phyloP scores from a whole-genome alignment of 2,329 filamentous ascomycete genomes.

The Fusarium virguliforme region DNA sequence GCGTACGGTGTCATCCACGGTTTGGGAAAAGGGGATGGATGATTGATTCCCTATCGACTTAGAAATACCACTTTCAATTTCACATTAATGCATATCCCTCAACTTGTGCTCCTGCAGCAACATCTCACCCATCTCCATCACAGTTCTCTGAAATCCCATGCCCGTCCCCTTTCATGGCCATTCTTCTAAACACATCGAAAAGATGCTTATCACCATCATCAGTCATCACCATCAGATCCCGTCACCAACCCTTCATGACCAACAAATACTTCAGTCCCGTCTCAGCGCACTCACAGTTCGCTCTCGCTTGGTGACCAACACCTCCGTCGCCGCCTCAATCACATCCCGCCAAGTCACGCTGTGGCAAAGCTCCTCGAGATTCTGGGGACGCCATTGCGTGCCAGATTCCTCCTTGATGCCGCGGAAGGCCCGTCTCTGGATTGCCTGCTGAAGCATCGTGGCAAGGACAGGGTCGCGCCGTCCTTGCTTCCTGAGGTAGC shows the following conservation, averaged over 20 bases:
- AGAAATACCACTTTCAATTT: conserved; percentile 41
- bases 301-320: conserved; percentile 50
- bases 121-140: background rate
- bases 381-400: conserved; percentile 41
- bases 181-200: background rate
- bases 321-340: conserved; percentile 53
- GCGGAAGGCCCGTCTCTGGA: conserved; percentile 49
- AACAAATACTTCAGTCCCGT: conserved; percentile 11
- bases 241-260: background rate
- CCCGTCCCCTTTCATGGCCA: background rate
- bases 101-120: background rate
- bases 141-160: background rate
- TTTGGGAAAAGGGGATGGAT: conserved; percentile 19
- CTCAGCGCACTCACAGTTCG: conserved; percentile 44
- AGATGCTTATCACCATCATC: background rate
- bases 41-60: conserved; percentile 29
- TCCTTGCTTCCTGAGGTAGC: conserved; percentile 58
- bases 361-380: conserved; percentile 55
- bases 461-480: conserved; percentile 56
- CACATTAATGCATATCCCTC: conserved; percentile 24
- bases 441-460: conserved; percentile 54
- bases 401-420: conserved; percentile 18
- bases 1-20: conserved; percentile 39
- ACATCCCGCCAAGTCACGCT: conserved; percentile 56
- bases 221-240: background rate